A percentile compares a stretch with the other conserved stretches of the same genome.
Conservation (phyloP, 495 filamentous ascomycete species). For the Penicillium mononematosum region DNA sequence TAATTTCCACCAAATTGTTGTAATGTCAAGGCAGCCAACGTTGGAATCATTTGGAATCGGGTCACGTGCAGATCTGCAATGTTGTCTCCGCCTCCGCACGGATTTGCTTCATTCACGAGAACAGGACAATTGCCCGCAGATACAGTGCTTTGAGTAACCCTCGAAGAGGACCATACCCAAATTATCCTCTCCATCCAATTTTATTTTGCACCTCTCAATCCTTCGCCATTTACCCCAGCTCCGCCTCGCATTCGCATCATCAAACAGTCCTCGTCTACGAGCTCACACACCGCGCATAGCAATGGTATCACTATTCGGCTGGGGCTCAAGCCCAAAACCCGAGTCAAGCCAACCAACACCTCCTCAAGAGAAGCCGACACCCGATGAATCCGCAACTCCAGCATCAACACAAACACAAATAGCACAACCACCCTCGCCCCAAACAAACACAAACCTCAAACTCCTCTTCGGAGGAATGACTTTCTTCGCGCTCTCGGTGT, state of each 20-base stretch:
- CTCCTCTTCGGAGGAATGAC: conserved; percentile 69
- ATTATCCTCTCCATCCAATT: background rate
- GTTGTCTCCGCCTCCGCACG: conserved; percentile 6
- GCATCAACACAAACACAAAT: conserved; percentile 17
- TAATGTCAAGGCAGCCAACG: background rate
- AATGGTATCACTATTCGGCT: conserved; percentile 33
- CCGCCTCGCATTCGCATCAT: conserved; percentile 7
- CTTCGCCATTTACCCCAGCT: background rate
- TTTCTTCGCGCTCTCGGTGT: conserved; percentile 66
- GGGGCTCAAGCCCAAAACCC: conserved; percentile 31
- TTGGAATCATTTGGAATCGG: background rate
- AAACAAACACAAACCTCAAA: conserved; percentile 37
- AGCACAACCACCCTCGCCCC: conserved; percentile 14
- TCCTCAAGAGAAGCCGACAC: conserved; percentile 10
- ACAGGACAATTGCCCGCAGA: background rate
- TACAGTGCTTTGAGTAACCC: background rate
- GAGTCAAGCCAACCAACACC: conserved; percentile 8
- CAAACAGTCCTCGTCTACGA: conserved; percentile 9
- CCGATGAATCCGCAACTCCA: conserved; percentile 2
- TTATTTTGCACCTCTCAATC: background rate
- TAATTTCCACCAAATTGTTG: background rate
- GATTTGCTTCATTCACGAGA: conserved; percentile 1
- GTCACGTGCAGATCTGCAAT: conserved; percentile 10
- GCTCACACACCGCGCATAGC: conserved; percentile 4
- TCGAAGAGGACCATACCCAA: background rate